phyloP scores from a whole-genome alignment of 2,329 filamentous ascomycete genomes.

The Arthroderma sp. region DNA sequence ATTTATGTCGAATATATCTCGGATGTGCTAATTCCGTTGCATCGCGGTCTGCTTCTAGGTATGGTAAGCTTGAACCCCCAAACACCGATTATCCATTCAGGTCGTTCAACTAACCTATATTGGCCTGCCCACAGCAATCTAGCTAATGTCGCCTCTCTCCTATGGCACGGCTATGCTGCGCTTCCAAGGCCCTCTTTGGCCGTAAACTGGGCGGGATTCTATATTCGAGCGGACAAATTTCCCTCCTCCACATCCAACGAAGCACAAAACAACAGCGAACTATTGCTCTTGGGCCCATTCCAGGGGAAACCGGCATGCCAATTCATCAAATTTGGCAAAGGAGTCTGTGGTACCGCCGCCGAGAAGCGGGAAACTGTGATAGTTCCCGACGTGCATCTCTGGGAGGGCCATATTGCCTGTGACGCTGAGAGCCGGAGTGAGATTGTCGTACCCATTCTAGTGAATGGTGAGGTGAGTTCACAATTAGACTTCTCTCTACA shows the following conservation, averaged over 20 bases:
- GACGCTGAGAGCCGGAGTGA: constrained; percentile 37
- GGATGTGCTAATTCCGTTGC: not conserved
- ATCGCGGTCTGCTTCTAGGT: no score
- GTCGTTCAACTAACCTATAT: no score
- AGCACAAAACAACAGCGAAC: constrained; percentile 5
- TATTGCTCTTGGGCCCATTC: constrained; percentile 35
- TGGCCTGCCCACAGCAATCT: constrained; percentile 23
- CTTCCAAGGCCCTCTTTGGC: constrained; percentile 30
- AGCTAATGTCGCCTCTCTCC: constrained; percentile 35
- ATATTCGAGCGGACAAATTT: constrained; percentile 32
- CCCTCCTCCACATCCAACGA: constrained; percentile 17
- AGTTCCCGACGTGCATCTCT: constrained; percentile 31
- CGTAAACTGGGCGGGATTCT: constrained; percentile 39
- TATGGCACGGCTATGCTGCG: constrained; percentile 35
- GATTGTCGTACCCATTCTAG: constrained; percentile 36
- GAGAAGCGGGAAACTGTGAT: constrained; percentile 26
- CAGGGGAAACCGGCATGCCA: constrained; percentile 38
- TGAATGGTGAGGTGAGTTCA: constrained; percentile 25
- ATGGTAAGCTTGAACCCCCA: no score
- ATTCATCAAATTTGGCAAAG: constrained; percentile 32
- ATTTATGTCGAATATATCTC: constrained; percentile 4
- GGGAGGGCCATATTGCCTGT: constrained; percentile 38
- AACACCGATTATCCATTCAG: no score
- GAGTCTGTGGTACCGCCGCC: constrained; percentile 35
- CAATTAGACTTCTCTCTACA: no score